Base-by-base conservation (phyloP, 1,284 basidiomycete species). In the Volvariella volvacea region DNA sequence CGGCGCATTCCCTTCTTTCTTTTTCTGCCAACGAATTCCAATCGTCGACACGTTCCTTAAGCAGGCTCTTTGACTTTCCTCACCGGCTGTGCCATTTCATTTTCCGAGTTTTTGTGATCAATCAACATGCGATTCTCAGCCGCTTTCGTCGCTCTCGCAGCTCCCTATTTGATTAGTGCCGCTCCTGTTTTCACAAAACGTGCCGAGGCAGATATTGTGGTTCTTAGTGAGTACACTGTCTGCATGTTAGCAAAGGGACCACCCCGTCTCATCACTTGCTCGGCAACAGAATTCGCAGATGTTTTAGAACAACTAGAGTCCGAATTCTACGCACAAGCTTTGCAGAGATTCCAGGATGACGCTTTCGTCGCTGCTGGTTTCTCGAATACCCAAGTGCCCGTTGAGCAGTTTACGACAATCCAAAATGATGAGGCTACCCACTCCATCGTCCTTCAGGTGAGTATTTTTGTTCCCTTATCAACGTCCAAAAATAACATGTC, bases 311-410 rank as follows among this genome's bases (percentile, higher is more conserved):
- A 81, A 50, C 68, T 90, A 20, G 87, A 90, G 61, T 73, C 71
- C 20, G 55, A 65, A 34, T 90, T 89, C 60, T 92, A 92, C 63
- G 52, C 65, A 3, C 68, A 84, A 53, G 87, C 78, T 15, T 67
- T 92, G 21, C 48, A 59, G 28, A 79, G 80, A 55, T 92, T 91
- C 71, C 66, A 76, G 55, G 63, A 69, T 28, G 59, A 71, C 4
- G 86, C 83, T 63, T 90, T 92, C 61, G 65, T 62, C 12, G 49
- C 62, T 17, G 88, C 88, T 47, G 89, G 88, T 16, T 89, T 83
- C 64, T 59, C 74, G 4, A 71, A 73, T 12, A 66, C 72, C 8
- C 61, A 77, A 30, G 56, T 84, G 39, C 68, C 83, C 14, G 61
- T 79, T 34, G 73, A 89, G 58, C 75, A 83, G 51, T 71, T 91